phyloP scores from a whole-genome alignment of 495 filamentous ascomycete genomes.

The Trichoderma reesei region DNA sequence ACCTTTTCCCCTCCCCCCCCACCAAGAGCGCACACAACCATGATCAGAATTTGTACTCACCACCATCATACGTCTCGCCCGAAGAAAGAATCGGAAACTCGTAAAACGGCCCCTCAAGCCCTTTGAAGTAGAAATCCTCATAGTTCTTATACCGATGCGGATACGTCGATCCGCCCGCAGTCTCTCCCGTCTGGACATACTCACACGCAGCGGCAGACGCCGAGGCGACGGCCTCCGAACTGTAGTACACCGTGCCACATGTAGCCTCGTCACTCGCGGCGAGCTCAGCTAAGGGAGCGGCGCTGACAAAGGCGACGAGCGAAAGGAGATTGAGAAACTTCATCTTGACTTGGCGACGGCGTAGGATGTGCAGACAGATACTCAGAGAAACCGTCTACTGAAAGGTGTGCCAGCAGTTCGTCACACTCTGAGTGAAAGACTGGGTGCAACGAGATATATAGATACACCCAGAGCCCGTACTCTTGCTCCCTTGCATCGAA shows the following conservation, averaged over 20 bases:
- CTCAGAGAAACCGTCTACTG: too few species aligned
- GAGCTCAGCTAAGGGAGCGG: not conserved
- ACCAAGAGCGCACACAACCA: too few species aligned
- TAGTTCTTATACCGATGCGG: slow-evolving; percentile 66
- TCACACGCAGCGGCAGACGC: slow-evolving; percentile 23
- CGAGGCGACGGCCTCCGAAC: slow-evolving; percentile 26
- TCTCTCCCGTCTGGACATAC: slow-evolving; percentile 30
- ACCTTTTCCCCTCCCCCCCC: too few species aligned
- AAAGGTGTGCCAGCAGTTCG: too few species aligned
- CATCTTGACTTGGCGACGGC: not conserved
- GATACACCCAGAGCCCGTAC: too few species aligned
- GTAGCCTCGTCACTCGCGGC: not conserved
- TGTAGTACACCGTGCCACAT: slow-evolving; percentile 30
- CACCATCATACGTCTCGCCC: slow-evolving; percentile 46
- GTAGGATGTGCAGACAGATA: too few species aligned
- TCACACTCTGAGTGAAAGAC: too few species aligned
- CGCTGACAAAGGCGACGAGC: slow-evolving; percentile 4
- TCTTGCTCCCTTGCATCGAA: too few species aligned
- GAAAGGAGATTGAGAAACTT: not conserved
- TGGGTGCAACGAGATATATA: too few species aligned
- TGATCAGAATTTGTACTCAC: slow-evolving; percentile 15
- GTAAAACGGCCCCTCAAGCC: slow-evolving; percentile 43
- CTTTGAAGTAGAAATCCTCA: slow-evolving; percentile 59
- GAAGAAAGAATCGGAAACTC: slow-evolving; percentile 59
- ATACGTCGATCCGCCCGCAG: slow-evolving; percentile 41